phyloP scores from a whole-genome alignment of 73 alveolate species.

The Paramecium biaurelia region DNA sequence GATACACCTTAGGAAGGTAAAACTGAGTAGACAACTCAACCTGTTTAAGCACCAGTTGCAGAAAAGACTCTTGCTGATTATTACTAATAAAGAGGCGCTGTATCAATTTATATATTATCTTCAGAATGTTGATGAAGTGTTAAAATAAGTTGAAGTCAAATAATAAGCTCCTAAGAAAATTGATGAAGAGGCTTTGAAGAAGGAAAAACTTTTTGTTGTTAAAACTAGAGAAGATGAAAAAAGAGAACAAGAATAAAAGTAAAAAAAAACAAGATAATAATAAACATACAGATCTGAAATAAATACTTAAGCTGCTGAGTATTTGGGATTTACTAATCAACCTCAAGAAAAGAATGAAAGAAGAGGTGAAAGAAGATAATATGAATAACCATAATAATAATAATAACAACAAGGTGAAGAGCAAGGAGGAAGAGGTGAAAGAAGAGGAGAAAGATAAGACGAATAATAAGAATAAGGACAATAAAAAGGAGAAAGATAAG shows the following conservation, averaged over 20 bases:
- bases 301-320: not conserved
- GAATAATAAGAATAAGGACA: not conserved
- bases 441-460: not conserved
- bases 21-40: not conserved
- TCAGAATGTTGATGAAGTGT: constrained; percentile 22
- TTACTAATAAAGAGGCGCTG: constrained; percentile 18
- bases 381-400: not conserved
- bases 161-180: not conserved
- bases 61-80: constrained; percentile 47
- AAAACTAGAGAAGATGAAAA: constrained; percentile 32
- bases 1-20: not conserved
- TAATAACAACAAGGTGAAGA: not conserved
- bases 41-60: not conserved
- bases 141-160: not conserved
- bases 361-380: not conserved
- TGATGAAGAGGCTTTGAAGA: constrained; percentile 29
- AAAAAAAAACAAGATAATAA: not conserved
- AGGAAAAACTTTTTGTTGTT: not conserved
- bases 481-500: not conserved
- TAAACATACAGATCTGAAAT: not conserved
- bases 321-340: constrained; percentile 20
- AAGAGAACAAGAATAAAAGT: constrained; percentile 36
- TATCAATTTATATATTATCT: not conserved
- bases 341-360: constrained; percentile 1
- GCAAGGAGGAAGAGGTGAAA: not conserved